phyloP scores from a whole-genome alignment of 306 rosid genomes.

The Citrullus mucosospermus region DNA sequence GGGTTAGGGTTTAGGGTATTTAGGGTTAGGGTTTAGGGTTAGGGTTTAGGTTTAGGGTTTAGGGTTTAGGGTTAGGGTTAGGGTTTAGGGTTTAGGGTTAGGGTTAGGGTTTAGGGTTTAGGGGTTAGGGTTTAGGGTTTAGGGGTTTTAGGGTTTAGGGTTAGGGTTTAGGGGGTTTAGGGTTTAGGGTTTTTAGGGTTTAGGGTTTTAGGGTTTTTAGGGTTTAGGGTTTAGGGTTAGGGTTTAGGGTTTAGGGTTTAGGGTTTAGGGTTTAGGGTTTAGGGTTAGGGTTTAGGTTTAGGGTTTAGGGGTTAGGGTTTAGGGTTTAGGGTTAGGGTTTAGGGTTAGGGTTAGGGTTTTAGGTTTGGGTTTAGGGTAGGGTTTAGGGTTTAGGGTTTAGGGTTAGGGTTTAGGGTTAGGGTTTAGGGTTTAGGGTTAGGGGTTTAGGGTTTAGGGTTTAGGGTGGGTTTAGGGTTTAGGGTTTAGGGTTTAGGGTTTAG shows the following conservation, averaged over 20 bases:
- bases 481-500: neutral
- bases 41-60: neutral
- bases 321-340: neutral
- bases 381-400: neutral
- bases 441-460: neutral
- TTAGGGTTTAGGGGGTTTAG: neutral
- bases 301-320: neutral
- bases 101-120: neutral
- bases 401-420: neutral
- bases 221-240: neutral
- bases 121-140: neutral
- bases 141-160: neutral
- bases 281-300: neutral
- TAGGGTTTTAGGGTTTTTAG: neutral
- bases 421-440: neutral
- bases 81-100: neutral
- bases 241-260: neutral
- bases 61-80: neutral
- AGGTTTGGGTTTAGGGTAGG: neutral
- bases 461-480: neutral
- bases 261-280: neutral
- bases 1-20: too few relatives aligned
- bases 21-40: neutral
- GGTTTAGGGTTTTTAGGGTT: neutral
- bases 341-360: neutral